Conservation (phyloP, 805 yeast genomes). For the Ogataea ganodermae region DNA sequence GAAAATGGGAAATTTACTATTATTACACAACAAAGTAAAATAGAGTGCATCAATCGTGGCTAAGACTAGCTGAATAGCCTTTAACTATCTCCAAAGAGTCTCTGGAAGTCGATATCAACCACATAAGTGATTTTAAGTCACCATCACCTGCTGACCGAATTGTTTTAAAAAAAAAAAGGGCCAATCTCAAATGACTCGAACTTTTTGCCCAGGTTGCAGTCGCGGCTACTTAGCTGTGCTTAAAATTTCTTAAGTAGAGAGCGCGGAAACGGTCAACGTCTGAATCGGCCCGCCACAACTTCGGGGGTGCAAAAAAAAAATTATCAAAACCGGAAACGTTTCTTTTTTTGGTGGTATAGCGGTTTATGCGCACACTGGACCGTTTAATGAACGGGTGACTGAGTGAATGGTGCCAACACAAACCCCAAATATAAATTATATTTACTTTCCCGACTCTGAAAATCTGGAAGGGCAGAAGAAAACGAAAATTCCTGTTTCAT, state of each 20-base stretch:
- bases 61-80: background rate
- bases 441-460: background rate
- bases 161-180: too few relatives aligned
- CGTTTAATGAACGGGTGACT: constrained; percentile 1
- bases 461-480: background rate
- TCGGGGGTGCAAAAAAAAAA: constrained; percentile 2
- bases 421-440: constrained; percentile 1
- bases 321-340: constrained; percentile 4
- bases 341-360: constrained; percentile 2
- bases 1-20: background rate
- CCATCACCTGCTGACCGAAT: too few relatives aligned
- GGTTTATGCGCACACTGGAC: background rate
- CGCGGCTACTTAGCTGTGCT: background rate
- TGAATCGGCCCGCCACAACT: background rate
- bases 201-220: background rate
- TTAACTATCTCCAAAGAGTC: too few relatives aligned
- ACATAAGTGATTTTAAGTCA: too few relatives aligned
- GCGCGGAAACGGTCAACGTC: background rate
- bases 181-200: too few relatives aligned
- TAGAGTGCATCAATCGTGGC: background rate
- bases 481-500: background rate
- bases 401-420: background rate
- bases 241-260: background rate
- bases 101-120: too few relatives aligned
- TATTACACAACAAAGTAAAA: background rate